Base-by-base conservation (phyloP, 139 green algal genomes). In the Zygnema circumcarinatum region DNA sequence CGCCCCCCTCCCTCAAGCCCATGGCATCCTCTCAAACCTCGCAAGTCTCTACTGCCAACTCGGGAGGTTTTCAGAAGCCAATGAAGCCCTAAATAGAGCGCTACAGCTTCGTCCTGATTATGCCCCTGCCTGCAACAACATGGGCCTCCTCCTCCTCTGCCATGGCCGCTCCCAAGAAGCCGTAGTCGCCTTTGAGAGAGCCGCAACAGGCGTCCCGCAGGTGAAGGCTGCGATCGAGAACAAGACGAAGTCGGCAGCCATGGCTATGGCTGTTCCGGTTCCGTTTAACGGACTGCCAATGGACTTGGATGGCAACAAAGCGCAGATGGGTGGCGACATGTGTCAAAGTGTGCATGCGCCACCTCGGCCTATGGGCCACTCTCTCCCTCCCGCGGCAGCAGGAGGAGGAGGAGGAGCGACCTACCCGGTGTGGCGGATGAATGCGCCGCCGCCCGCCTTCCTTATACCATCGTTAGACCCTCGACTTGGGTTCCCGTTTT, bases 41-140 rank as follows among this genome's bases (percentile, higher is more conserved):
- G 75, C 39, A 3, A 83, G 53, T 53, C 75, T 83, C 21, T 83
- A 83, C 32, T 53, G 75, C 39, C 75, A 83, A 52, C 20, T 72
- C 20, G 21, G 75, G 16, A 16, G 75, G 7, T 83, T 83, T 40
- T 53, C 31, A 2, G 75, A 83, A 52, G 75, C 75, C 20, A 47
- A 83, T 7, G 32, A 52, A 35, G 75, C 38, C 3, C 38, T 83
- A 2, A 62, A 53, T 33, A 33, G 36, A 25, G 75, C 75, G 20
- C 32, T 83, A 52, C 39, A 39, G 3, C n/a, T 83, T 33, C 53
- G 75, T 53, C 75, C 2, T 7, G 32, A 83, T 3, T 83, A 68
- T 7, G 75, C 75, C 3, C 75, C 75, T 35, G 75, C 75, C 7
- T 40, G n/a, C 3, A 83, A 83, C 75, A 83, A 83, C 32, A 47